Conservation (phyloP, 2,329 filamentous ascomycete species). For the Stylonectria norvegica region DNA sequence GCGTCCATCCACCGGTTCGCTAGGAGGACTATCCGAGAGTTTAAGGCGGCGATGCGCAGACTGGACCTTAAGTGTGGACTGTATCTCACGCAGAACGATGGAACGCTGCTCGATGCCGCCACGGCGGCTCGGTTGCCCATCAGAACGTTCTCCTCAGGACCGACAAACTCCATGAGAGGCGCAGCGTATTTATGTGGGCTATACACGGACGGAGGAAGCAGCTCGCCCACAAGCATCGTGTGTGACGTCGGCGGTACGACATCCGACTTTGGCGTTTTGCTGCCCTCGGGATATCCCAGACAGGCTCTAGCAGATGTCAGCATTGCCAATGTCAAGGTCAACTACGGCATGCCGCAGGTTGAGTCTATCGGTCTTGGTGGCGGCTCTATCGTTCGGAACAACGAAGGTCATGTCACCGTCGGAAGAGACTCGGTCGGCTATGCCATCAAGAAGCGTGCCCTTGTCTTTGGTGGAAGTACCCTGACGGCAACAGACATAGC, state of each 20-base stretch:
- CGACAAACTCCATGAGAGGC: conserved; percentile 59
- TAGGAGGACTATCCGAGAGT: conserved; percentile 50
- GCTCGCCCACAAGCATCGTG: conserved; percentile 42
- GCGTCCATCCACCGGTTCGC: conserved; percentile 57
- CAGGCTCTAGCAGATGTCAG: conserved; percentile 58
- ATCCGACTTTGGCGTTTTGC: conserved; percentile 57
- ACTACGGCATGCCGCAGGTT: conserved; percentile 52
- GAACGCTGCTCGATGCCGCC: conserved; percentile 52
- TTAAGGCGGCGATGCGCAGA: conserved; percentile 46
- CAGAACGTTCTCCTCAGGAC: conserved; percentile 56
- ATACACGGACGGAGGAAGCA: conserved; percentile 25
- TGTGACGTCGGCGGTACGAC: conserved; percentile 65
- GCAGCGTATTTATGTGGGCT: conserved; percentile 51
- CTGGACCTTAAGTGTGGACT: conserved; percentile 49
- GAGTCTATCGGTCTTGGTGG: conserved; percentile 56
- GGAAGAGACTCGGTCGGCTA: conserved; percentile 59
- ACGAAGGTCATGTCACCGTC: conserved; percentile 37
- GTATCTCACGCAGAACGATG: conserved; percentile 61
- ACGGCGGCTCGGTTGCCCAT: conserved; percentile 54
- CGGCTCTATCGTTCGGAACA: conserved; percentile 48
- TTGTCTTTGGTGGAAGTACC: conserved; percentile 52
- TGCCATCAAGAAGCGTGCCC: conserved; percentile 47
- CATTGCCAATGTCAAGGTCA: conserved; percentile 58
- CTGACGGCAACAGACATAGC: conserved; percentile 56
- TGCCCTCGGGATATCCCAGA: conserved; percentile 58